Base-by-base conservation (phyloP, 148 eudicot species). In the Fagopyrum esculentum region DNA sequence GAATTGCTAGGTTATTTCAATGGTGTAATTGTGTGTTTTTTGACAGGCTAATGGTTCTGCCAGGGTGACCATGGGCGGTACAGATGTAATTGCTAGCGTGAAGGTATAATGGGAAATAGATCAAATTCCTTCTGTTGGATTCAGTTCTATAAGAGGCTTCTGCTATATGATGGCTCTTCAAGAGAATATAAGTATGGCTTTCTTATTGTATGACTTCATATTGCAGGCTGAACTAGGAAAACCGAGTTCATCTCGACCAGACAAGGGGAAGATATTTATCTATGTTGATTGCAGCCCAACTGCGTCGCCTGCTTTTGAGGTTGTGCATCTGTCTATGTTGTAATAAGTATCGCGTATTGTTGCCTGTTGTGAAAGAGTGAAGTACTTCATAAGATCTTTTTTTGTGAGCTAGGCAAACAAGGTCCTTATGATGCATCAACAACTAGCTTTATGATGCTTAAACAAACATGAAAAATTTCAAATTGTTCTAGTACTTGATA, bases 1-100 rank as follows among this genome's bases (percentile, higher is more conserved):
- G 15, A 29, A 26, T 29, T 61, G 9, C 9, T 12, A 2, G 15
- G 12, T 61, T 29, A 40, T 61, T 61, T 55, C 29, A 26, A 61
- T 29, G 5, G 11, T 61, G 9, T 29, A 10, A 26, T 29, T 29
- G 30, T 61, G 13, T 60, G 30, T 35, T 8, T 8, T 13, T 11
- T 75, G 52, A 64, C 82, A 94, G 97, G 98, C 97, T 69, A 89
- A 86, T 86, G 99, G 99, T 26, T 95, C 98, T 2, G 97, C 99
- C n/a, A 86, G 93, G 84, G 91, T 95, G 15, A 88, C 81, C 77
- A 81, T 92, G 69, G 97, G 97, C 71, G 90, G 84, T 44, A 92
- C 98, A 3, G 94, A 95, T 76, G 97, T 89, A 48, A 89, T 92
- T 77, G 99, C 97, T 60, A 89, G 98, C 77, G 94, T 95, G 40